Conservation (phyloP, 2,329 filamentous ascomycete species). For the Cryphonectria nitschkei region DNA sequence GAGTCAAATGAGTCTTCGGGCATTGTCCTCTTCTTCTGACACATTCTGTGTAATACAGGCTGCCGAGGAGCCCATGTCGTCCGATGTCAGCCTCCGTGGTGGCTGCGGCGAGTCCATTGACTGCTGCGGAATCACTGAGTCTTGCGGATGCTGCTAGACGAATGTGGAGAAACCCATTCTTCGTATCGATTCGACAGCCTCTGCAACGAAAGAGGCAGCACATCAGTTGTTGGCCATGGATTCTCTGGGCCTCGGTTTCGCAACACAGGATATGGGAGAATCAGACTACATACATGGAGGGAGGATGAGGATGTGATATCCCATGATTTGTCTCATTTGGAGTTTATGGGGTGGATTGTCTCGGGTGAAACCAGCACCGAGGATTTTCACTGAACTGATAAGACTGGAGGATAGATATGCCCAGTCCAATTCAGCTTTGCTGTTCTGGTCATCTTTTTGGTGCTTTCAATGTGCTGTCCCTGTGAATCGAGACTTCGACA, state of each 20-base stretch:
- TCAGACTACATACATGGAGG: background rate
- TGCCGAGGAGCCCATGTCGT: slow-evolving; percentile 17
- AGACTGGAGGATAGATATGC: slow-evolving; percentile 1
- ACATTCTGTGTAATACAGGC: background rate
- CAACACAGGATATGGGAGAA: background rate
- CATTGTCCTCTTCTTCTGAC: background rate
- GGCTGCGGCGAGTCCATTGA: slow-evolving; percentile 27
- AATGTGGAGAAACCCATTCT: background rate
- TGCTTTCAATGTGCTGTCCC: background rate
- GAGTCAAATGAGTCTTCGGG: too few relatives aligned
- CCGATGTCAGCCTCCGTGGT: slow-evolving; percentile 25
- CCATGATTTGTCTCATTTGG: background rate
- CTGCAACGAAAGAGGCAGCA: background rate
- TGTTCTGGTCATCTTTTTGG: background rate
- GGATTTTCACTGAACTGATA: background rate
- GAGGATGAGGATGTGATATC: background rate
- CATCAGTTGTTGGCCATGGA: background rate
- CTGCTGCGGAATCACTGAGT: slow-evolving; percentile 28
- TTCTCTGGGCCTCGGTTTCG: too few relatives aligned
- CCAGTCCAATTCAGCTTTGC: background rate
- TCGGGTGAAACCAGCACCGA: background rate
- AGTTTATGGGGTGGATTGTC: background rate
- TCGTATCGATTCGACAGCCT: background rate
- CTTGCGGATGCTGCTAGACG: slow-evolving; percentile 22
- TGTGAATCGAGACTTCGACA: background rate